phyloP scores from a whole-genome alignment of 1,284 basidiomycete species.

The Trametes versicolor region DNA sequence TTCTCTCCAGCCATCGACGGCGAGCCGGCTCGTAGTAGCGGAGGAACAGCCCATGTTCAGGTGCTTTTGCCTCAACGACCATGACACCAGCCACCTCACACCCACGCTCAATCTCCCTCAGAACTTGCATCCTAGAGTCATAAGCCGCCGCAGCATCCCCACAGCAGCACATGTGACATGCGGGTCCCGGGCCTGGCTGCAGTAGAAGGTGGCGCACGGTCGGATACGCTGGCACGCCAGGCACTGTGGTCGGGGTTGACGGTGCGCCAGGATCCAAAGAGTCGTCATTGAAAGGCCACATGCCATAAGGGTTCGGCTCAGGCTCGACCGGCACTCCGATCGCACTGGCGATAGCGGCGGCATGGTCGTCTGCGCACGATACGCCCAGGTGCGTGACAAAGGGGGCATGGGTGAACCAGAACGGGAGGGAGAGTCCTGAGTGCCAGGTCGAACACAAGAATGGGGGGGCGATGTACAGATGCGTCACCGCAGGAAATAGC shows the following conservation, averaged over 20 bases:
- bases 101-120: neutral
- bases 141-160: neutral
- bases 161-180: neutral
- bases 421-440: neutral
- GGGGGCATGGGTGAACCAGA: neutral
- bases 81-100: neutral
- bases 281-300: neutral
- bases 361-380: neutral
- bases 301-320: neutral
- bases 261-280: neutral
- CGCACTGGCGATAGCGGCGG: neutral
- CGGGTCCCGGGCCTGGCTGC: neutral
- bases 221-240: neutral
- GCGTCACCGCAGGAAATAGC: constrained; percentile 2
- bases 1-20: neutral
- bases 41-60: neutral
- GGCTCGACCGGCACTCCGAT: neutral
- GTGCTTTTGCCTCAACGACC: neutral
- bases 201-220: neutral
- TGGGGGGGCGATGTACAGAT: neutral
- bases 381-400: neutral
- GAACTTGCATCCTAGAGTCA: neutral
- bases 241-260: neutral
- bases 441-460: neutral
- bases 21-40: neutral